phyloP scores from a whole-genome alignment of 495 filamentous ascomycete genomes.

The Ramalina intermedia region DNA sequence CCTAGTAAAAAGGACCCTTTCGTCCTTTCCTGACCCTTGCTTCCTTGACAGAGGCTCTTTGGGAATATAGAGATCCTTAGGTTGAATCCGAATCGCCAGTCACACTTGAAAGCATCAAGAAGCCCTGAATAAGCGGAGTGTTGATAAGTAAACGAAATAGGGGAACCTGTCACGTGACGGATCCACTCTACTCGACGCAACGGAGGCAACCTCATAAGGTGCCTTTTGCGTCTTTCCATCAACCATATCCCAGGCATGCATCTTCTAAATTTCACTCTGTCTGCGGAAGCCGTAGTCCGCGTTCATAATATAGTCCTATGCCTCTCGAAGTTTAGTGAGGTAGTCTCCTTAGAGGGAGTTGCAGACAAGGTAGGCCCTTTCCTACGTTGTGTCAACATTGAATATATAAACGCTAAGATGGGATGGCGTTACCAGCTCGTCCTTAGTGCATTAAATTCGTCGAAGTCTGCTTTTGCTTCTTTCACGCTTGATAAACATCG shows the following conservation, averaged over 20 bases:
- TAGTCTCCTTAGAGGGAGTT: constrained; percentile 72
- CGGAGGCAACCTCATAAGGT: no score
- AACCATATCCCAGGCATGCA: constrained; percentile 33
- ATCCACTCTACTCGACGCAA: no score
- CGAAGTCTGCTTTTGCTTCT: constrained; percentile 82
- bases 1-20: no score
- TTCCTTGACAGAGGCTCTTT: no score
- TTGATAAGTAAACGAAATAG: no score
- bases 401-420: constrained; percentile 4
- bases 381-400: not conserved
- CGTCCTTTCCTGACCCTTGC: no score
- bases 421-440: constrained; percentile 42
- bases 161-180: no score
- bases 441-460: constrained; percentile 75
- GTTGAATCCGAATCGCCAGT: no score
- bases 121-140: no score
- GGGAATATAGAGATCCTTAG: no score
- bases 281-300: constrained; percentile 53
- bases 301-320: constrained; percentile 78
- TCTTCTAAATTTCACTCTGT: constrained; percentile 63
- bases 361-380: constrained; percentile 43
- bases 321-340: constrained; percentile 84
- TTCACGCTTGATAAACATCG: constrained; percentile 53
- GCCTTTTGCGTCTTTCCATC: no score
- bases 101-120: no score